Percentiles rank a stretch among this genome's conserved stretches.
Conservation (phyloP, 1,139 yeast species). For the Debaryomyces udenii region DNA sequence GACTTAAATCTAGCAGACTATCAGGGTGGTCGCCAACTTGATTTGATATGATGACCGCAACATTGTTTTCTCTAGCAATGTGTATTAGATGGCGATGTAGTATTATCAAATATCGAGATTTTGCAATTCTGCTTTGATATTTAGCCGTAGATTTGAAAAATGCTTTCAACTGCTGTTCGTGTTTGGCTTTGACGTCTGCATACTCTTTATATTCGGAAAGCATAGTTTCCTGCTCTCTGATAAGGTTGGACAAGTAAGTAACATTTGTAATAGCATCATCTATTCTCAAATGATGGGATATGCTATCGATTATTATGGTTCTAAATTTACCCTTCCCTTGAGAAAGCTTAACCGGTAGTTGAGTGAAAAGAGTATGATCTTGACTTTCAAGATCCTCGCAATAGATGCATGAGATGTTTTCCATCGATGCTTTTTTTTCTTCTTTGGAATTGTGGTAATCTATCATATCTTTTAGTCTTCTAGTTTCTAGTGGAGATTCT, state of each 20-base stretch:
- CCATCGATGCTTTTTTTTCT: conserved; percentile 35
- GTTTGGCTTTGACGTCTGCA: conserved; percentile 25
- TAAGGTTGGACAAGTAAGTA: conserved; percentile 26
- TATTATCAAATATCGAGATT: conserved; percentile 45
- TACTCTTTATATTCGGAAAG: conserved; percentile 21
- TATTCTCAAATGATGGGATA: conserved; percentile 82
- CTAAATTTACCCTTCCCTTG: conserved; percentile 45
- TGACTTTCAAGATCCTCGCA: conserved; percentile 73
- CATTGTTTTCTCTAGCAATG: conserved; percentile 49
- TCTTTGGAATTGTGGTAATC: conserved; percentile 25
- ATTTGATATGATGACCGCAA: conserved; percentile 75
- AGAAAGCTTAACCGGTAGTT: conserved; percentile 60
- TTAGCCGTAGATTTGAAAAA: conserved; percentile 28
- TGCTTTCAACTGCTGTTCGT: conserved; percentile 32
- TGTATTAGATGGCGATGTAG: conserved; percentile 53
- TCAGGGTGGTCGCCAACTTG: conserved; percentile 72
- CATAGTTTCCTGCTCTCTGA: conserved; percentile 27
- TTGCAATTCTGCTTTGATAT: conserved; percentile 35
- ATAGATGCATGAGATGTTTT: conserved; percentile 60
- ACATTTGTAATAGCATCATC: conserved; percentile 51
- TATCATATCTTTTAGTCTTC: conserved; percentile 47
- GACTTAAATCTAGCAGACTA: conserved; percentile 14
- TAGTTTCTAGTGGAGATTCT: conserved; percentile 71
- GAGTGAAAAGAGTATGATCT: conserved; percentile 73
- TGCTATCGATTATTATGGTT: conserved; percentile 72